Evolutionary conservation across 805 yeast species (phyloP).

Genomic region (Danielia reshetovae): DNA sequence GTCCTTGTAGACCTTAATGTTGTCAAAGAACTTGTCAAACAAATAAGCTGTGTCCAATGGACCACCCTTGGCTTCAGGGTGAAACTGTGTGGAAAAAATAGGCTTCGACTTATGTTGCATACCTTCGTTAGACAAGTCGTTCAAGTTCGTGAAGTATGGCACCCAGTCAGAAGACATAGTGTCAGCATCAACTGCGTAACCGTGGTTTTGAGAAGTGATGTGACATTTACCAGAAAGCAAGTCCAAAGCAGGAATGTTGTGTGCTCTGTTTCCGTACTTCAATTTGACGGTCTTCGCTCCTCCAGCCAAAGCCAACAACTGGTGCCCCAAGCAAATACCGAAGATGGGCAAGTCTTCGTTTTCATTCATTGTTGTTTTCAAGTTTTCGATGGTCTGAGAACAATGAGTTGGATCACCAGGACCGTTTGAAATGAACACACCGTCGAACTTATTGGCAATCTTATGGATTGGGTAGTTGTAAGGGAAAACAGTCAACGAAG

Average conservation of each 20-base stretch:
- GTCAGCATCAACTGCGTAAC: slow-evolving; percentile 87
- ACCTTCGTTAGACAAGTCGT: slow-evolving; percentile 96
- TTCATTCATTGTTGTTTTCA: slow-evolving; percentile 64
- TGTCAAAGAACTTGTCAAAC: slow-evolving; percentile 82
- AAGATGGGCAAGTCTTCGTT: slow-evolving; percentile 78
- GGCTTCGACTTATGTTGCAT: slow-evolving; percentile 88
- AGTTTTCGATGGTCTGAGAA: slow-evolving; percentile 66
- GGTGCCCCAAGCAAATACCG: slow-evolving; percentile 98
- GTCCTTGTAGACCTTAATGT: slow-evolving; percentile 53
- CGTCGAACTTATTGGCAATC: slow-evolving; percentile 89
- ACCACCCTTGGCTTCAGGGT: slow-evolving; percentile 99
- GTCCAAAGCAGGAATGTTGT: slow-evolving; percentile 95
- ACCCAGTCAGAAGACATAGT: slow-evolving; percentile 75
- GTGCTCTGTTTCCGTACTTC: slow-evolving; percentile 98
- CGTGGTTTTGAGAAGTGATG: slow-evolving; percentile 98
- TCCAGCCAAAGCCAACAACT: slow-evolving; percentile 87
- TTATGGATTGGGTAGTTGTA: slow-evolving; percentile 90
- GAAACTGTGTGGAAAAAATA: slow-evolving; percentile 95
- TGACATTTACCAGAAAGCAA: slow-evolving; percentile 89
- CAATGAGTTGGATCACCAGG: slow-evolving; percentile 98
- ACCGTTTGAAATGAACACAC: slow-evolving; percentile 90
- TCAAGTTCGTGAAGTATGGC: slow-evolving; percentile 81
- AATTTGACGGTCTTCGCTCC: slow-evolving; percentile 92
- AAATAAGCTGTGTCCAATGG: slow-evolving; percentile 90
- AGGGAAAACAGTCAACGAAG: slow-evolving; percentile 94